Conservation (phyloP, 129 eudicot species). For the Oenanthe sinensis region DNA sequence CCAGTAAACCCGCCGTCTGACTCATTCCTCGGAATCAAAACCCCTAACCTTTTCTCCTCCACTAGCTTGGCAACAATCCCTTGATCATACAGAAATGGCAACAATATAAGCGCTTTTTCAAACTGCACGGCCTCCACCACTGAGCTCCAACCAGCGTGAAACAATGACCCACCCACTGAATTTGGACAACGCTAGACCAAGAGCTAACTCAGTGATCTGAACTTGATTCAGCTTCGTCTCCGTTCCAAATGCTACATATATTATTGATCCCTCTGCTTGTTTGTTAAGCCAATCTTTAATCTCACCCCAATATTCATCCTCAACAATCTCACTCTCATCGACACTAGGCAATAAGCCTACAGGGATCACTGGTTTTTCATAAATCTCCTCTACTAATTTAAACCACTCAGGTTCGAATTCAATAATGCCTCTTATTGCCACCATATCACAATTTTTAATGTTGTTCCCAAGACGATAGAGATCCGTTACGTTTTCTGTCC, state of each 20-base stretch:
- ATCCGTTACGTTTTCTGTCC: background rate
- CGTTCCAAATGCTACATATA: slow-evolving; percentile 14
- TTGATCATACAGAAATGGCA: slow-evolving; percentile 12
- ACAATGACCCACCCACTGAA: slow-evolving; percentile 13
- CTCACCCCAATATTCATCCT: background rate
- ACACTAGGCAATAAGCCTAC: slow-evolving; percentile 6
- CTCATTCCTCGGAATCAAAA: slow-evolving; percentile 12
- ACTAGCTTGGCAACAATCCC: slow-evolving; percentile 10
- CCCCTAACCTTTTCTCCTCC: slow-evolving; percentile 4
- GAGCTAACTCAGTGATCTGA: slow-evolving; percentile 17
- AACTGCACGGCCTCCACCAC: slow-evolving; percentile 13
- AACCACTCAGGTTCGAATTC: slow-evolving; percentile 19
- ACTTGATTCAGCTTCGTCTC: slow-evolving; percentile 16
- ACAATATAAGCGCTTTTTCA: background rate
- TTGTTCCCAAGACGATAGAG: background rate
- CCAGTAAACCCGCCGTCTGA: slow-evolving; percentile 5
- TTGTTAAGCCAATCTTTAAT: slow-evolving; percentile 10
- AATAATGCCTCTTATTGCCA: background rate
- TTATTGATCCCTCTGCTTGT: background rate
- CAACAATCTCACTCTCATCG: no score
- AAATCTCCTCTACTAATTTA: slow-evolving; percentile 8
- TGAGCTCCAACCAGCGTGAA: slow-evolving; percentile 15
- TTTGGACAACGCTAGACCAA: slow-evolving; percentile 12
- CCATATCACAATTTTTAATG: background rate
- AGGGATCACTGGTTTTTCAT: slow-evolving; percentile 8